Percentiles rank a stretch among this genome's conserved stretches.
Evolutionary conservation across 371 early-diverging fungal genomes (phyloP).

Genomic region (Zopfochytrium polystomum): DNA sequence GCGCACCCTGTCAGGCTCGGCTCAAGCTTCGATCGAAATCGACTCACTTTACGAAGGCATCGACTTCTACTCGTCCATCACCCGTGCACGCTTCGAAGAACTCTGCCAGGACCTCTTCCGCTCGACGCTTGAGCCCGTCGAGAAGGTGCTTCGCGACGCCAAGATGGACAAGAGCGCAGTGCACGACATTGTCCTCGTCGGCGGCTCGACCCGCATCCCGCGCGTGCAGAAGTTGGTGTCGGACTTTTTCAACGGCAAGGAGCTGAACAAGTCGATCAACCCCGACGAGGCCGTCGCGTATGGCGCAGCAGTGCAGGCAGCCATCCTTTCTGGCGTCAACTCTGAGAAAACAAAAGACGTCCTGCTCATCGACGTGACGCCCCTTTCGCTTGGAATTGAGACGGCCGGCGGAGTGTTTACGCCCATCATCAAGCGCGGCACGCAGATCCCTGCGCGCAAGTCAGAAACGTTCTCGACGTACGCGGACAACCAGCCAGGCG

Average conservation of each 20-base stretch:
- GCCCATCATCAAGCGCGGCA: constrained; percentile 92
- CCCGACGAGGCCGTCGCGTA: constrained; percentile 98
- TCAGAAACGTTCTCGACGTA: constrained; percentile 96
- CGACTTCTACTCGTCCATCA: constrained; percentile 83
- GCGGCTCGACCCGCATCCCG: constrained; percentile 99
- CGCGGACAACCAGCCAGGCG: constrained; percentile 96
- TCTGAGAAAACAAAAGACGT: constrained; percentile 73
- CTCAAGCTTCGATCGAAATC: constrained; percentile 86
- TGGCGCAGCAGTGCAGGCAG: constrained; percentile 97
- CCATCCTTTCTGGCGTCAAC: constrained; percentile 83
- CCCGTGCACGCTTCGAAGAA: constrained; percentile 97
- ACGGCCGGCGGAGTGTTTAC: constrained; percentile 98
- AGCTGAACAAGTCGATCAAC: constrained; percentile 94
- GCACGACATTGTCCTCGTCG: constrained; percentile 97
- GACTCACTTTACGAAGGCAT: constrained; percentile 91
- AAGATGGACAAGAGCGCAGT: constrained; percentile 89
- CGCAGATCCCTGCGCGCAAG: constrained; percentile 95
- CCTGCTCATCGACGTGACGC: constrained; percentile 62
- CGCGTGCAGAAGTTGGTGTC: constrained; percentile 96
- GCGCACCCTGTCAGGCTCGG: constrained; percentile 86
- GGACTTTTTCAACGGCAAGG: constrained; percentile 97
- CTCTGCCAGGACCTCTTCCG: constrained; percentile 92
- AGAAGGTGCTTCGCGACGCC: constrained; percentile 89
- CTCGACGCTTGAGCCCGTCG: constrained; percentile 89
- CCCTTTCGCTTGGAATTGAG: constrained; percentile 71